A percentile compares a stretch with the other conserved stretches of the same genome.
phyloP scores from a whole-genome alignment of 1,284 basidiomycete species.

The Sanghuangporus sanghuang region DNA sequence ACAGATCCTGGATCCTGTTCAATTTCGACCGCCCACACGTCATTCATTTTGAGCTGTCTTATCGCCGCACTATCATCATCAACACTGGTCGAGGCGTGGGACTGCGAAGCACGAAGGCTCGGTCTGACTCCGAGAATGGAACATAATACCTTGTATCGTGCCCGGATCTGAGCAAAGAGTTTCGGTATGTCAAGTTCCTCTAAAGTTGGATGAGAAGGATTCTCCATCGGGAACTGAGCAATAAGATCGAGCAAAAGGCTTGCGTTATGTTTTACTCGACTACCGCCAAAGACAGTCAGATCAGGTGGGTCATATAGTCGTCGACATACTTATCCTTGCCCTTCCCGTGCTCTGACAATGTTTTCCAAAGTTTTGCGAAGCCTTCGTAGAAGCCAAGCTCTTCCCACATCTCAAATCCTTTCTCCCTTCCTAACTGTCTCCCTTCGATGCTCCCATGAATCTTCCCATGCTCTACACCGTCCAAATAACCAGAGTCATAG shows the following conservation, averaged over 20 bases:
- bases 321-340: slow-evolving; percentile 39
- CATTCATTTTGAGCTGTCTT: not conserved
- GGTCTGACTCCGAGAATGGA: slow-evolving; percentile 77
- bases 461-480: slow-evolving; percentile 80
- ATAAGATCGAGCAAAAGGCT: slow-evolving; percentile 69
- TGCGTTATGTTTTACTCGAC: slow-evolving; percentile 62
- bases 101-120: slow-evolving; percentile 35
- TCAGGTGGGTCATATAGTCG: not conserved
- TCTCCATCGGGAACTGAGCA: slow-evolving; percentile 68
- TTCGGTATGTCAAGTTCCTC: slow-evolving; percentile 67
- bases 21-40: slow-evolving; percentile 6
- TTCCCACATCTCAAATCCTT: slow-evolving; percentile 96
- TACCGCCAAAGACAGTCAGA: slow-evolving; percentile 24
- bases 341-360: slow-evolving; percentile 37
- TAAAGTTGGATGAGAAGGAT: slow-evolving; percentile 48
- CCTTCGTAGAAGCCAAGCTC: slow-evolving; percentile 93
- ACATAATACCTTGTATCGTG: slow-evolving; percentile 84
- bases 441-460: slow-evolving; percentile 92
- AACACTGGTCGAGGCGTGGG: not conserved
- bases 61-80: not conserved
- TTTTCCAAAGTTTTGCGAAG: slow-evolving; percentile 69
- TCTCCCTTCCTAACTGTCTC: slow-evolving; percentile 82
- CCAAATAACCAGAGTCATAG: slow-evolving; percentile 71
- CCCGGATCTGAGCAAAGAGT: slow-evolving; percentile 80
- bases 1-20: slow-evolving; percentile 2